phyloP scores from a whole-genome alignment of 305 asterid genomes.

The Solanum hybrid region DNA sequence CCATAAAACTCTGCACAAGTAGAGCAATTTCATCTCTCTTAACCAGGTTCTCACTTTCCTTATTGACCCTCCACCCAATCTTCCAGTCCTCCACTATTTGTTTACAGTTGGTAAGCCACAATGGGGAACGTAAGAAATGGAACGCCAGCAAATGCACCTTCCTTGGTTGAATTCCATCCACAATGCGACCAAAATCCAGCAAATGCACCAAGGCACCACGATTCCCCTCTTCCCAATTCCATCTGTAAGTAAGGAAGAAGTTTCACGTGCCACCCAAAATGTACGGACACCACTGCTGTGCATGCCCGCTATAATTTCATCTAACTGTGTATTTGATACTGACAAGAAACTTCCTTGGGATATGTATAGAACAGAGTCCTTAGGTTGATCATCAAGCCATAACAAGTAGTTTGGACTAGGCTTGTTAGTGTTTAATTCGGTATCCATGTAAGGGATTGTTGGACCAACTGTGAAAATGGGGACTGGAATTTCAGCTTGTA shows the following conservation, averaged over 20 bases:
- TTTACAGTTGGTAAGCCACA: constrained; percentile 20
- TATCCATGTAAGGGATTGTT: constrained; percentile 12
- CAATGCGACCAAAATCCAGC: constrained; percentile 44
- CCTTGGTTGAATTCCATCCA: constrained; percentile 61
- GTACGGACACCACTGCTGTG: not conserved
- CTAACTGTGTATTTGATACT: constrained; percentile 27
- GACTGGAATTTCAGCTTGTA: constrained; percentile 8
- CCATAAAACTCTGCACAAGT: not conserved
- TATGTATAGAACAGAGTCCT: constrained; percentile 40
- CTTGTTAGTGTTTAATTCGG: not conserved
- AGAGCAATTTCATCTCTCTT: not conserved
- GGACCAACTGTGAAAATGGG: constrained; percentile 35
- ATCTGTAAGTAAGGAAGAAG: not conserved
- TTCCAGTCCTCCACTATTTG: constrained; percentile 47
- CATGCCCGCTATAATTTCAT: constrained; percentile 26
- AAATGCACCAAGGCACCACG: constrained; percentile 45
- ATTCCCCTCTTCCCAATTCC: constrained; percentile 16
- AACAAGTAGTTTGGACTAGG: constrained; percentile 6
- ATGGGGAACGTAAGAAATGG: constrained; percentile 43
- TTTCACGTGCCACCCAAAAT: constrained; percentile 13
- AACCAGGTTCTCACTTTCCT: not conserved
- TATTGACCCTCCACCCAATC: constrained; percentile 38
- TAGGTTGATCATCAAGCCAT: constrained; percentile 50
- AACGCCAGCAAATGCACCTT: constrained; percentile 23
- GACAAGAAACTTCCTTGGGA: constrained; percentile 46